Evolutionary conservation across 2,329 filamentous ascomycete genomes (phyloP).

Genomic region (Cladosporium sp.): DNA sequence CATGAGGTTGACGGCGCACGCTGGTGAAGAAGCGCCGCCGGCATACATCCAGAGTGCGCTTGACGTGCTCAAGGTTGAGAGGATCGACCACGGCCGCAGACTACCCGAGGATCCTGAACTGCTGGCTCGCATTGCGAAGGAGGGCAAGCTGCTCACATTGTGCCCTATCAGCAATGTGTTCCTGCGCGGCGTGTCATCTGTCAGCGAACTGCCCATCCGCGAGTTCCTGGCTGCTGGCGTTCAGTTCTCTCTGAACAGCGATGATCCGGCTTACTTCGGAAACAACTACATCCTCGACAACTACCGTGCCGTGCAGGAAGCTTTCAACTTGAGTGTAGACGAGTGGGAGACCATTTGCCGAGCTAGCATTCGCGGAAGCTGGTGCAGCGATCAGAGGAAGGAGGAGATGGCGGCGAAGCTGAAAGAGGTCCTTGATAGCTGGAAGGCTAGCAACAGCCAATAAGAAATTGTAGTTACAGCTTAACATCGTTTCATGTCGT

Average conservation of each 20-base stretch:
- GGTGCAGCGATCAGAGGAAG: conserved; percentile 68
- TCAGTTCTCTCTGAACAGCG: conserved; percentile 71
- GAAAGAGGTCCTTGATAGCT: conserved; percentile 4
- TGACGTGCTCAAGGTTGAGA: conserved; percentile 60
- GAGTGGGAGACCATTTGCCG: conserved; percentile 69
- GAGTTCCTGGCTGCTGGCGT: conserved; percentile 65
- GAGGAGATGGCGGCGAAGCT: conserved; percentile 50
- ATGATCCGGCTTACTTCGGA: conserved; percentile 76
- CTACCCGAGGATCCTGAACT: conserved; percentile 62
- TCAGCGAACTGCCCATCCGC: conserved; percentile 63
- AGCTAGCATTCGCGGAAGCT: conserved; percentile 67
- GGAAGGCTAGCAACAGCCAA: not conserved
- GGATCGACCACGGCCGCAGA: conserved; percentile 75
- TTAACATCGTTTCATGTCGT: not conserved
- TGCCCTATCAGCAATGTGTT: conserved; percentile 75
- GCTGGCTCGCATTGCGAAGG: conserved; percentile 58
- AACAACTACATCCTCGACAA: conserved; percentile 71
- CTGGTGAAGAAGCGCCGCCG: conserved; percentile 72
- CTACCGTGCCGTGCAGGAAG: conserved; percentile 73
- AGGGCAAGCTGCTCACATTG: conserved; percentile 65
- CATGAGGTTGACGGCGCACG: conserved; percentile 69
- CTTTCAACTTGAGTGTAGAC: conserved; percentile 61
- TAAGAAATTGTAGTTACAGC: no score
- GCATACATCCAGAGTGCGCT: conserved; percentile 67
- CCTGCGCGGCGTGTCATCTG: conserved; percentile 56